A percentile compares a stretch with the other conserved stretches of the same genome.
Evolutionary conservation across 2,329 filamentous ascomycete genomes (phyloP).

Genomic region (Pseudodiploospora longispora): DNA sequence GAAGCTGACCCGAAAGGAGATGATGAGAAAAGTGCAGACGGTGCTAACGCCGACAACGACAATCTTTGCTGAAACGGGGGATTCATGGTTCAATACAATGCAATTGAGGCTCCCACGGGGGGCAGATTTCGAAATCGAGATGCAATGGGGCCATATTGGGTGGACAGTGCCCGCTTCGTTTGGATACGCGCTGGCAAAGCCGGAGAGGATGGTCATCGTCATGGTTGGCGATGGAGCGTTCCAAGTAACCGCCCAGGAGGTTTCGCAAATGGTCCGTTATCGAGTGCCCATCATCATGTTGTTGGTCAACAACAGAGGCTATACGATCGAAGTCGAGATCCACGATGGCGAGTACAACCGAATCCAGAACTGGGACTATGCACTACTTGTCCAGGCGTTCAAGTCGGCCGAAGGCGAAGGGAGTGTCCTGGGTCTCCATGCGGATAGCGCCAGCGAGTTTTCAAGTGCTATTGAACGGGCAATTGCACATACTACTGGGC

Average conservation of each 20-base stretch:
- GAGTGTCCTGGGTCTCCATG: constrained; percentile 5
- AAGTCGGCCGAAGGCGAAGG: constrained; percentile 4
- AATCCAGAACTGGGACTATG: constrained; percentile 25
- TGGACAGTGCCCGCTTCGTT: constrained; percentile 10
- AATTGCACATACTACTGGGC: constrained; percentile 5
- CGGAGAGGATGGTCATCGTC: constrained; percentile 3
- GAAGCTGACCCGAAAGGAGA: constrained; percentile 6
- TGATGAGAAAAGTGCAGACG: constrained; percentile 3
- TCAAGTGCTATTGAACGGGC: constrained; percentile 1
- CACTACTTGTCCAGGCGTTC: constrained; percentile 19
- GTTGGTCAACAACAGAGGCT: constrained; percentile 23
- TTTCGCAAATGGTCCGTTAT: constrained; percentile 10
- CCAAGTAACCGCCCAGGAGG: constrained; percentile 10
- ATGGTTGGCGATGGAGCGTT: constrained; percentile 11
- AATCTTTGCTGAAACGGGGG: constrained; percentile 8
- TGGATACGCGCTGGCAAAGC: constrained; percentile 10
- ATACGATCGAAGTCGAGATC: constrained; percentile 31
- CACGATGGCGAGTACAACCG: constrained; percentile 25
- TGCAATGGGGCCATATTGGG: constrained; percentile 11
- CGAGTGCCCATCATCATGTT: constrained; percentile 9
- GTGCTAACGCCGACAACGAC: constrained; percentile 5
- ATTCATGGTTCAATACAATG: constrained; percentile 9
- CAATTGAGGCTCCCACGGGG: constrained; percentile 6
- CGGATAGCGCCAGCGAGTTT: constrained; percentile 1
- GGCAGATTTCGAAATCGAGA: constrained; percentile 9